These are phyloP conservation scores for Calonectria montana DNA, from an alignment of 2,329 filamentous ascomycete genomes.

Conservation along the genomic window DNA sequence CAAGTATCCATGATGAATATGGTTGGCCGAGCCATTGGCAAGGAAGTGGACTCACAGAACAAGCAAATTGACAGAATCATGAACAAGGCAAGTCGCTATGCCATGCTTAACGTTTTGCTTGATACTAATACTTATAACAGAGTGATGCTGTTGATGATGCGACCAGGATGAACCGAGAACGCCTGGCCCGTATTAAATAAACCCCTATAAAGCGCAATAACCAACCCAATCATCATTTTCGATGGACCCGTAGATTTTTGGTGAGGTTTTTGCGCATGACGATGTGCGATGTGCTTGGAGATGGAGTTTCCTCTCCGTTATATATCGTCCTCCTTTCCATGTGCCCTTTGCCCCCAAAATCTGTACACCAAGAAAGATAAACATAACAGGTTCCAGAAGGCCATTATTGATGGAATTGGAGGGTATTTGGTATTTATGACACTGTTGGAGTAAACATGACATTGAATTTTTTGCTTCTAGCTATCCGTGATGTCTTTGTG, in stretches of 20 bases:
- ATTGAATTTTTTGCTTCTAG: neutral
- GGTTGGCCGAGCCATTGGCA: slow-evolving; percentile 78
- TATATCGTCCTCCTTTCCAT: neutral
- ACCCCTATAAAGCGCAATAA: slow-evolving; percentile 1
- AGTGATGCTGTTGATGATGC: slow-evolving; percentile 86
- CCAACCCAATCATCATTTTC: neutral
- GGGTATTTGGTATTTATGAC: neutral
- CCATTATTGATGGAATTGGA: neutral
- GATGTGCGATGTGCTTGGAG: neutral
- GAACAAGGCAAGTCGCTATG: slow-evolving; percentile 70
- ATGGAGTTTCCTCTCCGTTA: neutral
- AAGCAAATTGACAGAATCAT: slow-evolving; percentile 79
- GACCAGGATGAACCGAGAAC: slow-evolving; percentile 81
- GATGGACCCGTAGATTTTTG: neutral
- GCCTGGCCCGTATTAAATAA: slow-evolving; percentile 71
- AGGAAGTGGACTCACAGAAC: slow-evolving; percentile 83
- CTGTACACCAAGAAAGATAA: neutral
- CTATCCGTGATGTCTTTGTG: neutral
- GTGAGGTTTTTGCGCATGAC: neutral
- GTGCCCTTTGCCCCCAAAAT: neutral
- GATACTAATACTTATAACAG: slow-evolving; percentile 57
- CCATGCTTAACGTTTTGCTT: neutral
- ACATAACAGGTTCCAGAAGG: neutral
- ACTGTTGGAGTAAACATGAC: slow-evolving; percentile 1
- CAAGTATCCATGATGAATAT: slow-evolving; percentile 79